Evolutionary conservation across 2,329 filamentous ascomycete species (phyloP), one percentile per base, ranked within the genome.

Genomic region (Penicillium decumbens): DNA sequence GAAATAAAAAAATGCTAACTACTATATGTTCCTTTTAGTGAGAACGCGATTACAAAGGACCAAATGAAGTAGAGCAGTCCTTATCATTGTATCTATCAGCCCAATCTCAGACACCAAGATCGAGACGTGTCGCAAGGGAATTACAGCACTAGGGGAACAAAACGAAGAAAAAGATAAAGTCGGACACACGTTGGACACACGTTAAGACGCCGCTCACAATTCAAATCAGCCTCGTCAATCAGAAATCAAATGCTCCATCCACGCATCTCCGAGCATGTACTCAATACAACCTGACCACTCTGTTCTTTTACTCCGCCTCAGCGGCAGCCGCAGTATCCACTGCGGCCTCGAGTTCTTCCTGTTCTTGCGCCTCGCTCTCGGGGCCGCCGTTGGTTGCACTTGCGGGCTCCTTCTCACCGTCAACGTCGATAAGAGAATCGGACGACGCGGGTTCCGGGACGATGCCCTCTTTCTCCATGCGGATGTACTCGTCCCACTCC

Each of bases 401-500:
- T 39, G 60, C 60, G 32, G 55, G 54, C 45, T 67, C 60, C 38
- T 61, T 55, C 10, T 57, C 63, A 8, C 59, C 68, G 45, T 69
- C 61, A 41, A 74, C 58, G 55, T 75, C 70, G 51, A 75, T 72
- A 54, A 76, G 57, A 48, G 69, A 67, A 44, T 65, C 67, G 38
- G 70, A 67, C 18, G 65, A 63, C 52, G 68, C 59, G 49, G 65
- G 61, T 63, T 75, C 55, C 57, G 70, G 50, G 57, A 72, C 66
- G 3, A 76, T 77, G 3, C 87, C 87, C 61, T 90, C 84, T 51
- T 79, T 81, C 75, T 97, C 93, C 54, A 95, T 68, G 64, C 80
- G 79, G 60, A 97, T 67, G 77, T 89, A 96, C 70, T 93, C 87
- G 4, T 95, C 88, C 93, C 93, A 98, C 64, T 96, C 89, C 0